Evolutionary conservation across 108 stramenopile genomes (phyloP).

Genomic region (Stephanodiscus minutulus): DNA sequence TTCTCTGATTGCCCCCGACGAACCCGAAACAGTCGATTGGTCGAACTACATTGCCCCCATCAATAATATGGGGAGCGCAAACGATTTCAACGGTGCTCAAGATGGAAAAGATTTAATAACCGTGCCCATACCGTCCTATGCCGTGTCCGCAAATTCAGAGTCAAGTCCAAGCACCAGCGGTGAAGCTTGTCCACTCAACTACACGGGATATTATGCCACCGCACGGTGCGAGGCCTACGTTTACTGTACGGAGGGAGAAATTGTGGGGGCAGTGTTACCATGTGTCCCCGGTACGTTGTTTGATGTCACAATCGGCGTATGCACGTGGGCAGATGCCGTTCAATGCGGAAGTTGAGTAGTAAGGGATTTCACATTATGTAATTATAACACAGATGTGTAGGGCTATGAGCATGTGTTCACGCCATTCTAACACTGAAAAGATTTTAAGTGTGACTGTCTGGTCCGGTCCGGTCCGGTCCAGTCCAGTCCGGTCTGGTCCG

Average conservation of each 20-base stretch:
- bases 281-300: slow-evolving; percentile 49
- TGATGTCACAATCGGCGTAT: slow-evolving; percentile 36
- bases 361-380: background rate
- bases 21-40: slow-evolving; percentile 31
- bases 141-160: too few species aligned
- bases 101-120: background rate
- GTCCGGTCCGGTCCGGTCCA: too few species aligned
- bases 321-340: slow-evolving; percentile 29
- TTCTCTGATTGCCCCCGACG: slow-evolving; percentile 33
- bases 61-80: slow-evolving; percentile 7
- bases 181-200: slow-evolving; percentile 24
- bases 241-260: slow-evolving; percentile 23
- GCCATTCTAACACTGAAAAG: too few species aligned
- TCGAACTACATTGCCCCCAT: slow-evolving; percentile 15
- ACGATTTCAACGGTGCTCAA: slow-evolving; percentile 22
- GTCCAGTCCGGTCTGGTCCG: too few species aligned
- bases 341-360: slow-evolving; percentile 6
- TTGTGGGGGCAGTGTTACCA: slow-evolving; percentile 24
- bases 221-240: slow-evolving; percentile 27
- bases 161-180: background rate
- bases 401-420: too few species aligned
- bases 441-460: too few species aligned
- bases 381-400: too few species aligned
- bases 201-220: slow-evolving; percentile 29
- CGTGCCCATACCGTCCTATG: slow-evolving; percentile 1